These are phyloP conservation scores for Phlegmacium glaucopus DNA, from an alignment of 768 basidiomycete species.

Conservation along the genomic window DNA sequence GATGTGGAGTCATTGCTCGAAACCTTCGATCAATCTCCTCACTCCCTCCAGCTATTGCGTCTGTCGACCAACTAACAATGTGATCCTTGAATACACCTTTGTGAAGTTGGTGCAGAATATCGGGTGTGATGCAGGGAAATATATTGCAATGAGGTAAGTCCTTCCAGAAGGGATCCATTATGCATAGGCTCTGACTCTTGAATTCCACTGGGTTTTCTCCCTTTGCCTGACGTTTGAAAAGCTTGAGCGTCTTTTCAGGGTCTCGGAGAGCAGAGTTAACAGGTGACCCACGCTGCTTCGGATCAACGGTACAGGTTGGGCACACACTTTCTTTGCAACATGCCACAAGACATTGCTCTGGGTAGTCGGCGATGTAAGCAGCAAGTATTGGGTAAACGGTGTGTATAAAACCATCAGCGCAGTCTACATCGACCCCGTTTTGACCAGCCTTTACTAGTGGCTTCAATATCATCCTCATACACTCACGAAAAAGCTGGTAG, in stretches of 20 bases:
- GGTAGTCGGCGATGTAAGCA: slow-evolving; percentile 35
- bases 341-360: slow-evolving; percentile 35
- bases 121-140: slow-evolving; percentile 36
- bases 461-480: slow-evolving; percentile 10
- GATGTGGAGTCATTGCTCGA: slow-evolving; percentile 8
- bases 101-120: slow-evolving; percentile 46
- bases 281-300: slow-evolving; percentile 16
- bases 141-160: slow-evolving; percentile 39
- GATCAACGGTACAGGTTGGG: slow-evolving; percentile 9
- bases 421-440: slow-evolving; percentile 26
- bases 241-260: background rate
- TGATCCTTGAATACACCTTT: slow-evolving; percentile 49
- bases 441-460: slow-evolving; percentile 26
- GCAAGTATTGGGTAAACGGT: slow-evolving; percentile 34
- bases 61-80: slow-evolving; percentile 29
- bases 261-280: background rate
- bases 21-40: slow-evolving; percentile 6
- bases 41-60: slow-evolving; percentile 9
- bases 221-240: background rate
- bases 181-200: slow-evolving; percentile 9
- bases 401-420: slow-evolving; percentile 28
- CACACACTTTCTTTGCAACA: slow-evolving; percentile 22
- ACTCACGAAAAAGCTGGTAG: slow-evolving; percentile 33
- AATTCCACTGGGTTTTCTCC: slow-evolving; percentile 5
- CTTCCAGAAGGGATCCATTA: slow-evolving; percentile 35